phyloP scores from a whole-genome alignment of 1,139 yeast genomes.

The Wickerhamomyces sp. region DNA sequence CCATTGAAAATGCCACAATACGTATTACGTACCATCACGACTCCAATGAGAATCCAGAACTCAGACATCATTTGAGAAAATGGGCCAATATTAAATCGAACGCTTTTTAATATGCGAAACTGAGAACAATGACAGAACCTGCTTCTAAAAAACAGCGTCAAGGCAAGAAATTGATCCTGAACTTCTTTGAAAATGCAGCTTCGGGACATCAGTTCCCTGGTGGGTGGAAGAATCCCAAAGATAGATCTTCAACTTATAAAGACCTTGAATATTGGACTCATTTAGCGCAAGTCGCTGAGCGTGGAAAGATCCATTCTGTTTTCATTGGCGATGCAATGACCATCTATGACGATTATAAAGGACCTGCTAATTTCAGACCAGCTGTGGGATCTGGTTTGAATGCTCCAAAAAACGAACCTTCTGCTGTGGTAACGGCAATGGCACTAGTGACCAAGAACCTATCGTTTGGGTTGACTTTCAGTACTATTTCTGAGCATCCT shows the following conservation, averaged over 20 bases:
- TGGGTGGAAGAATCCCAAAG: conserved; percentile 29
- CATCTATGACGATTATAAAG: conserved; percentile 37
- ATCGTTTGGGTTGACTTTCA: conserved; percentile 33
- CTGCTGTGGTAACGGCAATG: conserved; percentile 36
- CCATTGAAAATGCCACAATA: no score
- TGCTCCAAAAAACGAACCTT: conserved; percentile 38
- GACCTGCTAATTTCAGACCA: conserved; percentile 31
- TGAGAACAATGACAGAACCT: conserved; percentile 2
- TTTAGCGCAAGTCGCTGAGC: conserved; percentile 37
- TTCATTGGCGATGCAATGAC: conserved; percentile 45
- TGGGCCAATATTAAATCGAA: no score
- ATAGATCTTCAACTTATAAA: conserved; percentile 20
- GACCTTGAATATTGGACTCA: conserved; percentile 39
- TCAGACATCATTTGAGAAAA: no score
- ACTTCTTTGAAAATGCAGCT: conserved; percentile 36
- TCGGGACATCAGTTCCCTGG: conserved; percentile 37
- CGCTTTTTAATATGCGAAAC: background rate
- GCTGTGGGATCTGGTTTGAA: conserved; percentile 36
- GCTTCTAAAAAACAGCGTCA: conserved; percentile 4
- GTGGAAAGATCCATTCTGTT: conserved; percentile 39
- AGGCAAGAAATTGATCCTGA: conserved; percentile 25
- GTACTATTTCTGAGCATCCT: conserved; percentile 38
- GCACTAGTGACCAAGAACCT: conserved; percentile 36
- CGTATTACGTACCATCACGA: no score
- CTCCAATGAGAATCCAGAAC: no score